Evolutionary conservation across 2,329 filamentous ascomycete genomes (phyloP).

Genomic region (Westerdykella aurantiaca): DNA sequence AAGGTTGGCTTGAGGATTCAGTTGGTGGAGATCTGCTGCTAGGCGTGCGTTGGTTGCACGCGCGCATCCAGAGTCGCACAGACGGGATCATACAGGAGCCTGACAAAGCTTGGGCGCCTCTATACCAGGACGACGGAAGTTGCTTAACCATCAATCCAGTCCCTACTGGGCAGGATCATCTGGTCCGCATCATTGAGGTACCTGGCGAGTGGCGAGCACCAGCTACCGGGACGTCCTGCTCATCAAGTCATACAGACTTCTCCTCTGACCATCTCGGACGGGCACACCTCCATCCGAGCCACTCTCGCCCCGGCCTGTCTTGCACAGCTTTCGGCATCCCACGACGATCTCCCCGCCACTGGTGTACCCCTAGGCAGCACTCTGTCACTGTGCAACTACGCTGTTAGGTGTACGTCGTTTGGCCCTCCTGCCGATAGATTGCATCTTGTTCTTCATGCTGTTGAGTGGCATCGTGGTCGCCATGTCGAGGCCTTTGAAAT

Average conservation of each 20-base stretch:
- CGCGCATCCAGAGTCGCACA: constrained; percentile 8
- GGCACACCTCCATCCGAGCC: constrained; percentile 15
- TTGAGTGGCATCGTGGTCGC: constrained; percentile 12
- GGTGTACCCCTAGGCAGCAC: constrained; percentile 3
- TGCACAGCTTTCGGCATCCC: constrained; percentile 5
- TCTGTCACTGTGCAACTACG: constrained; percentile 19
- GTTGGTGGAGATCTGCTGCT: constrained; percentile 17
- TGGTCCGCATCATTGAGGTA: background rate
- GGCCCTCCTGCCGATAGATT: constrained; percentile 18
- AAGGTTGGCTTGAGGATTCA: constrained; percentile 19
- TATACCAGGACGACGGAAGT: constrained; percentile 33
- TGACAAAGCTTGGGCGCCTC: constrained; percentile 13
- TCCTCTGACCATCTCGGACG: constrained; percentile 27
- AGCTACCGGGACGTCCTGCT: background rate
- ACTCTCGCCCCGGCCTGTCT: constrained; percentile 10
- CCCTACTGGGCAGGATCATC: background rate
- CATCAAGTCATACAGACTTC: constrained; percentile 5
- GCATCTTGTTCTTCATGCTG: constrained; percentile 15
- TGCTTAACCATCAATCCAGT: constrained; percentile 20
- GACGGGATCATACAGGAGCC: constrained; percentile 3
- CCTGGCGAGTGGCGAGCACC: background rate
- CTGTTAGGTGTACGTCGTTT: constrained; percentile 22
- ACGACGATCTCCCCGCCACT: background rate
- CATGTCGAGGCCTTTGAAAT: background rate
- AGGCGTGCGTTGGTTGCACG: constrained; percentile 19